Evolutionary conservation across 768 basidiomycete genomes (phyloP), one percentile per base, ranked within the genome.

Genomic region (Pisolithus marmoratus): DNA sequence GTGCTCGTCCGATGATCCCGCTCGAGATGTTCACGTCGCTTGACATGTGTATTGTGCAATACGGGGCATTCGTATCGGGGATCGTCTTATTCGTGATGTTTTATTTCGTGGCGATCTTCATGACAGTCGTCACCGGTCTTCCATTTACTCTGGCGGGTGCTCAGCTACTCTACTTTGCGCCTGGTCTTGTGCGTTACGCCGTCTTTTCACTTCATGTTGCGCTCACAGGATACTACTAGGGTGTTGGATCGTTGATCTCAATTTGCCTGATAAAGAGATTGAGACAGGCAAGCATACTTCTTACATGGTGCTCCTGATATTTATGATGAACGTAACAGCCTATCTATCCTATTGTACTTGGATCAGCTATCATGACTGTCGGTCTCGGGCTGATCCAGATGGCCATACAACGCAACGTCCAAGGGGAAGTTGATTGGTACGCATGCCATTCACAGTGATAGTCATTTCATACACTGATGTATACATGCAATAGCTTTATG

Each of bases 101-200:
- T 60, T 81, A 81, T 58, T 79, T 81, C 54, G 68, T 80, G 40
- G 69, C 78, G 1, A 75, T 79, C 48, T 80, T 81, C 62, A 72
- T 76, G 63, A 72, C 70, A 20, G 66, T 77, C 58, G 77, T 76
- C n/a, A 63, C 63, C 24, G 74, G 73, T 6, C 59, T 69, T 27
- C 63, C 70, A 12, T 60, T 75, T n/a, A 60, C 64, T 19, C 60
- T 68, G 41, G 67, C 75, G 20, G 79, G 78, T 31, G 63, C 71
- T 24, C 77, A 80, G 58, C 54, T 80, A 17, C 58, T 80, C n/a
- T 79, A 72, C 58, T 77, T 80, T 51, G 68, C 76, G 1, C 79
- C 79, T 11, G 78, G 79, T 38, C 56, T 75, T 57, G 76, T 76
- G 47, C 53, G 73, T 53, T 8, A 38, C 45, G 19, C 8, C 3